Evolutionary conservation across 2,329 filamentous ascomycete genomes (phyloP).

Genomic region (Acrodontium crateriforme): DNA sequence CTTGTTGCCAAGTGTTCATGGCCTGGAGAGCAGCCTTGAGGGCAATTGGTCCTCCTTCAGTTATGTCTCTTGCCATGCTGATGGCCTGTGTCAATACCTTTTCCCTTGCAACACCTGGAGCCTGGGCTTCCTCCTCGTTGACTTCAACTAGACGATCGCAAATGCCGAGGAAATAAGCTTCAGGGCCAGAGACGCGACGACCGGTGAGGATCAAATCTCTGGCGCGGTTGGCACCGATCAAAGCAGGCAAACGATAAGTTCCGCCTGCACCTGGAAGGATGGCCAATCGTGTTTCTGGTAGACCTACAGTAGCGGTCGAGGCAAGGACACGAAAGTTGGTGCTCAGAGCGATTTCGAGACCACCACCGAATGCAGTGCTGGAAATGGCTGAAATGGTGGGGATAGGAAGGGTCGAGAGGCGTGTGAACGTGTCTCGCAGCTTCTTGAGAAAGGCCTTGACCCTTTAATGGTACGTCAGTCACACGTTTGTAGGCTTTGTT

Average conservation of each 20-base stretch:
- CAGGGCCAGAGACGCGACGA: constrained; percentile 64
- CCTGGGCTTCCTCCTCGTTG: constrained; percentile 41
- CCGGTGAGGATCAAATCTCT: constrained; percentile 84
- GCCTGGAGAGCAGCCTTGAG: constrained; percentile 67
- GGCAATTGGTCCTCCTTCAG: constrained; percentile 76
- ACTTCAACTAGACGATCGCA: constrained; percentile 84
- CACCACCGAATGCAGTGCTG: constrained; percentile 78
- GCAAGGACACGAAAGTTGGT: constrained; percentile 81
- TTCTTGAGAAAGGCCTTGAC: constrained; percentile 63
- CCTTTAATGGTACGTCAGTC: constrained; percentile 31
- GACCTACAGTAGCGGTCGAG: constrained; percentile 61
- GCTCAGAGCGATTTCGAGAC: constrained; percentile 80
- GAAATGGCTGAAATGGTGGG: constrained; percentile 83
- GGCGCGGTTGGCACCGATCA: constrained; percentile 72
- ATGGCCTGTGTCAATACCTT: constrained; percentile 64
- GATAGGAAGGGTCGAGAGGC: constrained; percentile 62
- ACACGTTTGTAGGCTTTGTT: not conserved
- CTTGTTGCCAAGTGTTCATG: constrained; percentile 50
- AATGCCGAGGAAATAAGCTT: constrained; percentile 84
- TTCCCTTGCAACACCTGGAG: constrained; percentile 43
- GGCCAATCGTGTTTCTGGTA: constrained; percentile 83
- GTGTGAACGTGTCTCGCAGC: constrained; percentile 62
- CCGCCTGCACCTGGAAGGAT: constrained; percentile 94
- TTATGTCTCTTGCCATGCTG: constrained; percentile 68
- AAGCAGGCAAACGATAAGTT: constrained; percentile 68